These are phyloP conservation scores for Myriangium duriaei DNA, from an alignment of 2,329 filamentous ascomycete species.

Conservation along the genomic window DNA sequence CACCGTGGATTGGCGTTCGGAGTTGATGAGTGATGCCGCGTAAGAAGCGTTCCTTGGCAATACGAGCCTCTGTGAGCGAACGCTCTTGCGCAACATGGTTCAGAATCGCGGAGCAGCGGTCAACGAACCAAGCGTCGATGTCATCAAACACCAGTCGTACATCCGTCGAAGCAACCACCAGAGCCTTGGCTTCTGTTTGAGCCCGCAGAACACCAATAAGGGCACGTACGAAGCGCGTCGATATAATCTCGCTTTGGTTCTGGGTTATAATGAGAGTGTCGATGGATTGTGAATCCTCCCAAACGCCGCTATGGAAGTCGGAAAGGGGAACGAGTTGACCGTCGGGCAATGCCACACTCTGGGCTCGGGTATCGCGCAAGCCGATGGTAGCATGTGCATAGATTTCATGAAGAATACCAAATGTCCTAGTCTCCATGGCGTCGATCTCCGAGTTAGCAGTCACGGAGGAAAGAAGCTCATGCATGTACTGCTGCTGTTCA, in stretches of 20 bases:
- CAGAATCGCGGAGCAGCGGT: slow-evolving; percentile 28
- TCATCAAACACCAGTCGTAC: slow-evolving; percentile 35
- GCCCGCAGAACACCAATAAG: slow-evolving; percentile 27
- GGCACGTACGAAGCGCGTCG: slow-evolving; percentile 25
- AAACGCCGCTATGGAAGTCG: slow-evolving; percentile 28
- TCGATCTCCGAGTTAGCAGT: slow-evolving; percentile 9
- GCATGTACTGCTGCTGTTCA: slow-evolving; percentile 28
- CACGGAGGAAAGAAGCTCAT: slow-evolving; percentile 23
- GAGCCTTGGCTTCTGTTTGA: slow-evolving; percentile 20
- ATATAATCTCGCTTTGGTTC: slow-evolving; percentile 23
- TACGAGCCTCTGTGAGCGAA: slow-evolving; percentile 29
- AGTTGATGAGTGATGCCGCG: slow-evolving; percentile 36
- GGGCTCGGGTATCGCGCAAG: slow-evolving; percentile 18
- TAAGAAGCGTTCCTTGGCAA: slow-evolving; percentile 34
- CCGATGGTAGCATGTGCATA: slow-evolving; percentile 25
- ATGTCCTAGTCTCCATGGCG: slow-evolving; percentile 18
- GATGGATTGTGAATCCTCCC: slow-evolving; percentile 32
- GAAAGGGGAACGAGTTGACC: slow-evolving; percentile 18
- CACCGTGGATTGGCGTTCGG: slow-evolving; percentile 37
- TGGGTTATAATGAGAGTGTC: slow-evolving; percentile 26
- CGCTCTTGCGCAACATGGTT: slow-evolving; percentile 28
- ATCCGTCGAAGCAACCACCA: slow-evolving; percentile 30
- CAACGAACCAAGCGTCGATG: slow-evolving; percentile 34
- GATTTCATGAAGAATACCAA: slow-evolving; percentile 19
- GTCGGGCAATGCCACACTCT: slow-evolving; percentile 18